Base-by-base conservation (phyloP, 768 basidiomycete species). In the Mycena olivaceomarginata region DNA sequence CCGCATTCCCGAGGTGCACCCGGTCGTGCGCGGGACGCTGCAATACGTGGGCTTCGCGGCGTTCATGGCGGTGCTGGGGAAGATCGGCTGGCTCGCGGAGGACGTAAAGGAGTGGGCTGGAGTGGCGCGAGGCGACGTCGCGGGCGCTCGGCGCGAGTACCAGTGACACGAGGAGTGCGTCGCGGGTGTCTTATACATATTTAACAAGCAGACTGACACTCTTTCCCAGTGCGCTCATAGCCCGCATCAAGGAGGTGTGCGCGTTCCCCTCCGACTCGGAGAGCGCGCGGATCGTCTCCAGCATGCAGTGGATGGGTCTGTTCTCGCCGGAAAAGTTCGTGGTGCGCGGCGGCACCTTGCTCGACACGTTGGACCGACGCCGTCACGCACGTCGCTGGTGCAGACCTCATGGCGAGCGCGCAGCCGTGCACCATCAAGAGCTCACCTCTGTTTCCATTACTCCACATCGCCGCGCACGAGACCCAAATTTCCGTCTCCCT, bases 21-120 rank as follows among this genome's bases (percentile, higher is more conserved):
- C 96, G 8, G 91, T 98, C 75, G 90, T 98, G 65, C 93, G 98
- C 40, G 97, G 98, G 43, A 99, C 98, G 4, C 88, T 99, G 85
- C 91, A 98, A 75, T 99, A 97, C 87, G 95, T 96, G 83, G 97
- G 97, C 70, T 99, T 99, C 95, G 96, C 97, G 13, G 94, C 95
- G 86, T 98, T 99, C 85, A 93, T 99, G 86, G 92, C 90, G 80
- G 93, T 94, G 7, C 91, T 98, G 77, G 96, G 98, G 51, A 89
- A 95, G 82, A 87, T 98, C 66, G 97, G 97, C n/a, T 97, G 96
- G 93, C 87, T 99, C 75, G 91, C 96, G 81, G 92, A 93, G 67
- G 87, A 87, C 22, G 89, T 90, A 78, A 94, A 97, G 89, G 93
- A 92, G 7, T 98, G 95, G 91, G 20, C 85, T 97, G 77, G 93